Conservation (phyloP, 352 stramenopile species). For the Pythium graminicola region DNA sequence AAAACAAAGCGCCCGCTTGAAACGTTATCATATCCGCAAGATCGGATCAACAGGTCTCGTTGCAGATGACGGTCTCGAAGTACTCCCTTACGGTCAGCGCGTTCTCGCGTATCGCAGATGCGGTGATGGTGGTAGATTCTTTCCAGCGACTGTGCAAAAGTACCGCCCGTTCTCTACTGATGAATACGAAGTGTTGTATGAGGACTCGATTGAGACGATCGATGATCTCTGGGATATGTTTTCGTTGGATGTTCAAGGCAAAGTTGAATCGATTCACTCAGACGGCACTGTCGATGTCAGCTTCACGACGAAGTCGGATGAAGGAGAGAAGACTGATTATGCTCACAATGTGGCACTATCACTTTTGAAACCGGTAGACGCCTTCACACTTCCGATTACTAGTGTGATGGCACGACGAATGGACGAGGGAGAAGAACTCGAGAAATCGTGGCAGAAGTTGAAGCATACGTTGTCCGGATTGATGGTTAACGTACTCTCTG, state of each 20-base stretch:
- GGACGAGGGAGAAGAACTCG: conserved; percentile 18
- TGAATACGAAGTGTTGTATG: conserved; percentile 49
- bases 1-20: conserved; percentile 27
- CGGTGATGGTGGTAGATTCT: conserved; percentile 47
- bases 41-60: conserved; percentile 42
- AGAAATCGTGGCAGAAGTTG: conserved; percentile 24
- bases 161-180: conserved; percentile 46
- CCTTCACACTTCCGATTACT: conserved; percentile 30
- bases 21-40: conserved; percentile 47
- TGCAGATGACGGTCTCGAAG: conserved; percentile 39
- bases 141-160: conserved; percentile 42
- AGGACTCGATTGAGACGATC: conserved; percentile 48
- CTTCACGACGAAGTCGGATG: conserved; percentile 15
- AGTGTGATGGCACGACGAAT: conserved; percentile 35
- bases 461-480: conserved; percentile 38
- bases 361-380: conserved; percentile 41
- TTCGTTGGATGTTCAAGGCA: conserved; percentile 48
- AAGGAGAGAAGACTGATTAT: conserved; percentile 12
- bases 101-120: conserved; percentile 61
- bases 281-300: conserved; percentile 56
- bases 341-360: conserved; percentile 22
- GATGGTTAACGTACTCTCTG: conserved; percentile 40
- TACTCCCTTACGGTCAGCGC: conserved; percentile 51
- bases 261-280: conserved; percentile 37
- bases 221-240: conserved; percentile 53